These are phyloP conservation scores for Lactarius vividus DNA, from an alignment of 768 basidiomycete species.

Conservation along the genomic window DNA sequence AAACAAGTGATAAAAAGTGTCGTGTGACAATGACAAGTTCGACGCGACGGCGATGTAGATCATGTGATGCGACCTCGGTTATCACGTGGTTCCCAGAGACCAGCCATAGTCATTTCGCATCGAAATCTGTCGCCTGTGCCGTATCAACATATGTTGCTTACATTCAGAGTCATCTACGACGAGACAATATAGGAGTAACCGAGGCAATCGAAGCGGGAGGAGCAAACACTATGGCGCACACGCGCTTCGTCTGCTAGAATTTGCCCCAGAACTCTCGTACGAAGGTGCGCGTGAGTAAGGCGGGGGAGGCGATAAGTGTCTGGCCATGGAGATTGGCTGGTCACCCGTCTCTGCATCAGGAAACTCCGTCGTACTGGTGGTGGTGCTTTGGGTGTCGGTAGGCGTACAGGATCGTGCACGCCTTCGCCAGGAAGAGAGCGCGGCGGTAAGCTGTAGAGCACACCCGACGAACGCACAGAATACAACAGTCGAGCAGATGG, in stretches of 20 bases:
- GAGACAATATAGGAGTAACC: neutral
- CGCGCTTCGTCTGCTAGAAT: neutral
- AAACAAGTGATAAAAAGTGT: neutral
- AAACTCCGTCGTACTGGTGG: neutral
- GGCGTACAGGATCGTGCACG: neutral
- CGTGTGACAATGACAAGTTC: neutral
- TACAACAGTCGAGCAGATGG: constrained; percentile 2
- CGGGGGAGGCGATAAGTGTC: constrained; percentile 12
- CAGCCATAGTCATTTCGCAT: neutral
- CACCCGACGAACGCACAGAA: constrained; percentile 16
- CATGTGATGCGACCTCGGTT: neutral
- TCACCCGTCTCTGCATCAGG: constrained; percentile 5
- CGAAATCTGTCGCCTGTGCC: neutral
- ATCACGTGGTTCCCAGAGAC: neutral
- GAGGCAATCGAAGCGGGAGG: neutral
- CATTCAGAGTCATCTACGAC: neutral
- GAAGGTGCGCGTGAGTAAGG: constrained; percentile 24
- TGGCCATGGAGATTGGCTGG: neutral
- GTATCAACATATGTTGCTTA: neutral
- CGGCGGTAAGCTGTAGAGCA: constrained; percentile 1
- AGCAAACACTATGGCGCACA: constrained; percentile 4
- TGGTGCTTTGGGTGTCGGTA: neutral
- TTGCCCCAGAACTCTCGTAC: constrained; percentile 10
- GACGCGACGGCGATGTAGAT: neutral
- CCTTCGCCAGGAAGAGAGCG: neutral